Evolutionary conservation across 371 early-diverging fungal genomes (phyloP).

Genomic region (Batkoa obscura): DNA sequence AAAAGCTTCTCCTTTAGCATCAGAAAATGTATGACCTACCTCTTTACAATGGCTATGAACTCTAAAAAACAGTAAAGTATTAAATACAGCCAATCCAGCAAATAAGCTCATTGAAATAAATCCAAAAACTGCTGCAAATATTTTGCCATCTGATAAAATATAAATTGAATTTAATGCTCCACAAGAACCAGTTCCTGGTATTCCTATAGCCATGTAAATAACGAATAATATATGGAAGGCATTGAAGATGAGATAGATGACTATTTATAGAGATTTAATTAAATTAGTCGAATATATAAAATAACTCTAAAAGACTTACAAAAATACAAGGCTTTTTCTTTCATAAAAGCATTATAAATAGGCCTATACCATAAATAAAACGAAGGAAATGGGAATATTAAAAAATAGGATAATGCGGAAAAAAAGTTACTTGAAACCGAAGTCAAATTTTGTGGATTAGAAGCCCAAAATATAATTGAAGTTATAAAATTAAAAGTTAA

Average conservation of each 20-base stretch:
- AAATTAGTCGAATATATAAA: background rate
- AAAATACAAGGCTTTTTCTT: constrained; percentile 67
- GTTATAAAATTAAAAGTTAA: background rate
- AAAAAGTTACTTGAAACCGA: constrained; percentile 58
- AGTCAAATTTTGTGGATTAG: constrained; percentile 37
- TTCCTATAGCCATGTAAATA: constrained; percentile 69
- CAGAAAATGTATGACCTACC: constrained; percentile 63
- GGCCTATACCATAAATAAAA: constrained; percentile 83
- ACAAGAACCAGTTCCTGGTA: constrained; percentile 61
- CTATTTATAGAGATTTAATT: constrained; percentile 13
- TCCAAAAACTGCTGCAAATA: constrained; percentile 43
- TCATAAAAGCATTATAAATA: constrained; percentile 73
- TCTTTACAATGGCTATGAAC: constrained; percentile 54
- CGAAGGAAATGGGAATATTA: constrained; percentile 51
- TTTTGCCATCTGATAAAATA: constrained; percentile 41
- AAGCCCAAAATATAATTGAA: constrained; percentile 11
- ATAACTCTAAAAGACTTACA: constrained; percentile 21
- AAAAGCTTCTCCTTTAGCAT: constrained; percentile 63
- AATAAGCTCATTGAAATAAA: constrained; percentile 35
- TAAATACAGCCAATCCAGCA: constrained; percentile 9
- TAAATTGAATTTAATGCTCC: constrained; percentile 61
- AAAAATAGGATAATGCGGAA: constrained; percentile 50
- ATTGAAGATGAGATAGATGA: constrained; percentile 63
- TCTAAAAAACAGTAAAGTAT: constrained; percentile 31
- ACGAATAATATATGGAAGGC: constrained; percentile 66